Conservation (phyloP, 257 asterid genomes). For the Solanum okadae region DNA sequence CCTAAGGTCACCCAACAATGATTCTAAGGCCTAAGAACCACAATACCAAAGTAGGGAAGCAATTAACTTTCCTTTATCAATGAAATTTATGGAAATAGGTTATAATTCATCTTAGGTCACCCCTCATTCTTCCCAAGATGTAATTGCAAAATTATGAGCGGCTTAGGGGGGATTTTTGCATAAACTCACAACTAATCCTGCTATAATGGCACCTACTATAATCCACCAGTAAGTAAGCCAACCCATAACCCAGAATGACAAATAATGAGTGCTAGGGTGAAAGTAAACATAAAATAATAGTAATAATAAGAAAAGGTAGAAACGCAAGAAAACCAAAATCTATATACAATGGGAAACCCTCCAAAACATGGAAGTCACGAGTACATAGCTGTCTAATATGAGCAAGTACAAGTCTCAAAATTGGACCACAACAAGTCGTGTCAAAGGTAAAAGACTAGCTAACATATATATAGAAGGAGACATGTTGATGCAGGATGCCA, state of each 20-base stretch:
- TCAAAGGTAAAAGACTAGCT: not conserved
- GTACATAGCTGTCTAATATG: not conserved
- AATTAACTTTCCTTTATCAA: not conserved
- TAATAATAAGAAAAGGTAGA: too few species aligned
- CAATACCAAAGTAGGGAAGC: not conserved
- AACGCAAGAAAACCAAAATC: not conserved
- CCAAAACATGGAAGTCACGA: not conserved
- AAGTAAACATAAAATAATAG: not conserved
- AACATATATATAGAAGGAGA: too few species aligned
- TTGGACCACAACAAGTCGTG: not conserved
- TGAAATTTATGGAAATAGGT: not conserved
- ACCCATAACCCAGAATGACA: not conserved
- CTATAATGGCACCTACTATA: too few species aligned
- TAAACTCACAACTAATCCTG: not conserved
- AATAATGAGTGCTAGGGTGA: not conserved
- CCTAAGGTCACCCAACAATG: not conserved
- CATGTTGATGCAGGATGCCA: not conserved
- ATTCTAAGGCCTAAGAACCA: not conserved
- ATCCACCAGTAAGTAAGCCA: not conserved
- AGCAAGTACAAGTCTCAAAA: not conserved
- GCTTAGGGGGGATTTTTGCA: not conserved
- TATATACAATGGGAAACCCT: not conserved
- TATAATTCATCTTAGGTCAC: not conserved
- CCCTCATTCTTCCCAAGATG: not conserved
- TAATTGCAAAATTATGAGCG: not conserved